These are phyloP conservation scores for Pleurotus ostreatus DNA, from an alignment of 768 basidiomycete genomes.

Conservation along the genomic window DNA sequence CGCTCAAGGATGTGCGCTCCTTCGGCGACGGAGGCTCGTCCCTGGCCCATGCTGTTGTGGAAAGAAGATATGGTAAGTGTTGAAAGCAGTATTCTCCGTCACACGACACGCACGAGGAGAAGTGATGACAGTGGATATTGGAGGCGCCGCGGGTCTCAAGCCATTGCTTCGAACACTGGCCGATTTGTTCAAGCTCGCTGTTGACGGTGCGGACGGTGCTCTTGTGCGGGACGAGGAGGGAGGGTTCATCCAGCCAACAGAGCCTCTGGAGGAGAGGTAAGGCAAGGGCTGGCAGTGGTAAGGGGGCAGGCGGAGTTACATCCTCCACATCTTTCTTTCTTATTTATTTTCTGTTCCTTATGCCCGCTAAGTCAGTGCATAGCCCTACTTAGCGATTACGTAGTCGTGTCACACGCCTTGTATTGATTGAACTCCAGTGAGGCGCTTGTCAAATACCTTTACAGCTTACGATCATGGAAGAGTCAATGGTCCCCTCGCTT, in stretches of 20 bases:
- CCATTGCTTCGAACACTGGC: constrained; percentile 26
- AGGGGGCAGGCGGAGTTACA: background rate
- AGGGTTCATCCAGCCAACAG: constrained; percentile 15
- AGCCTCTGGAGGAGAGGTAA: background rate
- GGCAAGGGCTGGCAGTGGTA: background rate
- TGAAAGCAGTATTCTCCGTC: background rate
- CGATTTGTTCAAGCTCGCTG: constrained; percentile 27
- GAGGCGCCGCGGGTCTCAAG: constrained; percentile 35
- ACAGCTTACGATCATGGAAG: constrained; percentile 43
- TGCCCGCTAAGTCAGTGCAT: no score
- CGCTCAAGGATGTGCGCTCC: constrained; percentile 30
- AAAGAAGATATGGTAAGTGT: background rate
- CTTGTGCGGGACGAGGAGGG: constrained; percentile 29
- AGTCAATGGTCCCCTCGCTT: constrained; percentile 64
- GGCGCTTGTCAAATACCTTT: background rate
- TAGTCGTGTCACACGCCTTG: background rate
- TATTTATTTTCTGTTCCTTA: background rate
- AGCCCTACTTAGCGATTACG: no score
- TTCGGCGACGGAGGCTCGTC: constrained; percentile 79
- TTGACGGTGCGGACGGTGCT: constrained; percentile 30
- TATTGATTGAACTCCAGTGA: background rate
- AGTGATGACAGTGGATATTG: constrained; percentile 55
- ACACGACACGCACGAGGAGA: constrained; percentile 54
- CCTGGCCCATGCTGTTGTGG: constrained; percentile 67
- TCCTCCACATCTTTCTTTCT: background rate